Evolutionary conservation across 1,139 yeast genomes (phyloP).

Genomic region (Lizanozyma gosingica): DNA sequence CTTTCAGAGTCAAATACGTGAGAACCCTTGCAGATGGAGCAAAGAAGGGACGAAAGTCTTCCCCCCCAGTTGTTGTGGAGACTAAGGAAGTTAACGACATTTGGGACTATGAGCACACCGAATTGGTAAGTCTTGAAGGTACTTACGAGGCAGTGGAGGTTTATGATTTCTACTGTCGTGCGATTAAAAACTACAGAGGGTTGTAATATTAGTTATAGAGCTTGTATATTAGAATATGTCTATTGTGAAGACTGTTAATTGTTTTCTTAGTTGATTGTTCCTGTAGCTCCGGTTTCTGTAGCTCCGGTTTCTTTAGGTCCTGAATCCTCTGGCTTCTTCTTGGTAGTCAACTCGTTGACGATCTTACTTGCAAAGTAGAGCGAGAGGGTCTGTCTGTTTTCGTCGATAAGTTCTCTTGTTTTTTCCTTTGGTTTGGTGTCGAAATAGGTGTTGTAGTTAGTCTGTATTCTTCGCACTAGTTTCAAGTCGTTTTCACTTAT

Average conservation of each 20-base stretch:
- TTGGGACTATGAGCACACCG: slow-evolving; percentile 56
- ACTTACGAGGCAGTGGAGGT: slow-evolving; percentile 87
- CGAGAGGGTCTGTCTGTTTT: background rate
- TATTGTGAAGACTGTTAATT: too few relatives aligned
- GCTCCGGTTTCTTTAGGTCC: too few relatives aligned
- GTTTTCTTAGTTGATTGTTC: too few relatives aligned
- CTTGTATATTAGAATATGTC: too few relatives aligned
- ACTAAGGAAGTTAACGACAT: slow-evolving; percentile 69
- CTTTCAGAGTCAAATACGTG: slow-evolving; percentile 54
- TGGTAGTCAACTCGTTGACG: background rate
- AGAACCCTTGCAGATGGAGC: slow-evolving; percentile 32
- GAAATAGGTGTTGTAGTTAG: background rate
- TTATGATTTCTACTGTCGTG: slow-evolving; percentile 71
- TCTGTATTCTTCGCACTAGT: slow-evolving; percentile 47
- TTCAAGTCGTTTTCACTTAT: slow-evolving; percentile 51
- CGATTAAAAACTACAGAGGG: slow-evolving; percentile 20
- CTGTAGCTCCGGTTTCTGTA: too few relatives aligned
- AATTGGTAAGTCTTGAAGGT: slow-evolving; percentile 80
- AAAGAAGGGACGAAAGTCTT: slow-evolving; percentile 23
- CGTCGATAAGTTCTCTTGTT: background rate
- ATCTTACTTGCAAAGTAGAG: background rate
- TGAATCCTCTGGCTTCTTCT: background rate
- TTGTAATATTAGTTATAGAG: background rate
- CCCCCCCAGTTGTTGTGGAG: slow-evolving; percentile 47
- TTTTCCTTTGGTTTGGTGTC: background rate